Evolutionary conservation across 768 basidiomycete species (phyloP).

Genomic region (Boletus edulis): DNA sequence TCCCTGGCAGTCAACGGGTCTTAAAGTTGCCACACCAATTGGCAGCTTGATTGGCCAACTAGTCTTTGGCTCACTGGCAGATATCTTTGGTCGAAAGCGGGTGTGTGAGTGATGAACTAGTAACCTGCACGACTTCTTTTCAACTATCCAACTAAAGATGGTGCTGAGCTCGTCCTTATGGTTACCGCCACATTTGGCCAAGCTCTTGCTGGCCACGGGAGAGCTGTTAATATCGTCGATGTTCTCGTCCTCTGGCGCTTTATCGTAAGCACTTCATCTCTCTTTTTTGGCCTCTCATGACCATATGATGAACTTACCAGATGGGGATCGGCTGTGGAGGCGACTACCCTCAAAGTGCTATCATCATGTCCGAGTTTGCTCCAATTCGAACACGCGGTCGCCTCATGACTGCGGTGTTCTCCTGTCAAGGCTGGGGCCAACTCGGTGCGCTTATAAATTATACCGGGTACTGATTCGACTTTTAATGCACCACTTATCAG

Average conservation of each 20-base stretch:
- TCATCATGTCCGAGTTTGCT: slow-evolving; percentile 90
- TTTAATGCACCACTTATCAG: slow-evolving; percentile 28
- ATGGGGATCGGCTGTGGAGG: slow-evolving; percentile 86
- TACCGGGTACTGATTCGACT: background rate
- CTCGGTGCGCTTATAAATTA: slow-evolving; percentile 45
- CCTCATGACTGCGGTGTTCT: slow-evolving; percentile 87
- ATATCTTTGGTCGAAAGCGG: slow-evolving; percentile 68
- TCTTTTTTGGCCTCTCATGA: background rate
- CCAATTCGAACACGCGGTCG: slow-evolving; percentile 73
- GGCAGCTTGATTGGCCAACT: slow-evolving; percentile 74
- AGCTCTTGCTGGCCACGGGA: slow-evolving; percentile 62
- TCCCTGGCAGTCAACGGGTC: slow-evolving; percentile 66
- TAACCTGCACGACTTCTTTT: background rate
- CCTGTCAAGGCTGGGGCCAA: slow-evolving; percentile 88
- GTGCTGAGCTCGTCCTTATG: slow-evolving; percentile 65
- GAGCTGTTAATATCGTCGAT: slow-evolving; percentile 63
- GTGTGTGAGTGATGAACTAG: slow-evolving; percentile 59
- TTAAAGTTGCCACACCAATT: slow-evolving; percentile 74
- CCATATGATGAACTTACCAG: slow-evolving; percentile 25
- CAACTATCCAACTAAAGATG: slow-evolving; percentile 33
- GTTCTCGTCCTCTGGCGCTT: slow-evolving; percentile 83
- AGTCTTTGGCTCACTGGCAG: slow-evolving; percentile 75
- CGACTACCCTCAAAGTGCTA: slow-evolving; percentile 79
- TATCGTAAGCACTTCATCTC: slow-evolving; percentile 39
- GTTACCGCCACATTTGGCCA: slow-evolving; percentile 77